Evolutionary conservation across 2,329 filamentous ascomycete species (phyloP).

Genomic region (Apiospora pterosperma): DNA sequence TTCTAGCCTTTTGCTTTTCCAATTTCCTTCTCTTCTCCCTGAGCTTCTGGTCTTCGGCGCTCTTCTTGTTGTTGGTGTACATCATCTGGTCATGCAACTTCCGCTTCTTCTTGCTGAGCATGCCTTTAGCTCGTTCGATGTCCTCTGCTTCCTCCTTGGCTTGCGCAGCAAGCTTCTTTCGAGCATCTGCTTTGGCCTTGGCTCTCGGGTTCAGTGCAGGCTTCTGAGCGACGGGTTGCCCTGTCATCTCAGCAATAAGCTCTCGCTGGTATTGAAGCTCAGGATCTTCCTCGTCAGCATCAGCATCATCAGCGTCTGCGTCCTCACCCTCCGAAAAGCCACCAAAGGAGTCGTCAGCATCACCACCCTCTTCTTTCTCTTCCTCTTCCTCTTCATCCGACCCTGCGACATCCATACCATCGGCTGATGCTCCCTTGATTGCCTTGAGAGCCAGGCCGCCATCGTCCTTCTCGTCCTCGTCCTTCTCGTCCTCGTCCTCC

Average conservation of each 20-base stretch:
- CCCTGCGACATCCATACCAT: conserved; percentile 46
- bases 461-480: conserved; percentile 19
- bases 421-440: conserved; percentile 37
- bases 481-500: conserved; percentile 14
- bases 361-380: conserved; percentile 38
- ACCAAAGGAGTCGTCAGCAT: conserved; percentile 38
- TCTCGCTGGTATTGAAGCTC: conserved; percentile 78
- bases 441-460: conserved; percentile 31
- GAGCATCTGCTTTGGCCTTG: conserved; percentile 66
- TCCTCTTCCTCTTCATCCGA: conserved; percentile 45
- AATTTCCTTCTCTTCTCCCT: conserved; percentile 87
- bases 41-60: conserved; percentile 82
- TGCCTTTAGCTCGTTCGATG: conserved; percentile 89
- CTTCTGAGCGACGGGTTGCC: conserved; percentile 55
- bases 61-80: conserved; percentile 91
- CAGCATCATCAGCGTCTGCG: conserved; percentile 35
- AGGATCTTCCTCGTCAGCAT: conserved; percentile 59
- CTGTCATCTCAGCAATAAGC: conserved; percentile 86
- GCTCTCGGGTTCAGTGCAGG: conserved; percentile 47
- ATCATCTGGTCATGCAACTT: conserved; percentile 98
- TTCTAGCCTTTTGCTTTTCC: conserved; percentile 54
- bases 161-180: conserved; percentile 67
- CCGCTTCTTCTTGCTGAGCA: conserved; percentile 97
- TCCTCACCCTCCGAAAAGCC: conserved; percentile 50
- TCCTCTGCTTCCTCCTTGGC: conserved; percentile 79